Evolutionary conservation across 371 early-diverging fungal genomes (phyloP), one percentile per base, ranked within the genome.

Genomic region (Umbelopsis sp.): DNA sequence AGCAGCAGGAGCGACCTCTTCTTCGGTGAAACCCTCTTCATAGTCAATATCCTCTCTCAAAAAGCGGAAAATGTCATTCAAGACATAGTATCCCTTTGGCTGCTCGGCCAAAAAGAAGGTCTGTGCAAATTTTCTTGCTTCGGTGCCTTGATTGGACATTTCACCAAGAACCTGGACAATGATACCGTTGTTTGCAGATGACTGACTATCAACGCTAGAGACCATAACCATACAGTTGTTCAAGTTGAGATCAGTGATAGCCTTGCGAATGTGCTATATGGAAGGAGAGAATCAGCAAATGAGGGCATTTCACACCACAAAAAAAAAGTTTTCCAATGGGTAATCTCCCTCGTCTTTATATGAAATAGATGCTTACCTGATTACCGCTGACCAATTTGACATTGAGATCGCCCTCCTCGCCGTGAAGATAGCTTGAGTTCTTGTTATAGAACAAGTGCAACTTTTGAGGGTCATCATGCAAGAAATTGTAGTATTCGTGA

Each of bases 21-120:
- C 64, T 22, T 81, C 82, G 51, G 78, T 81, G 12, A 68, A 78
- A 18, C 82, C 69, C 22, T 82, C 81, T 68, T 85, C 86, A 68
- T 82, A 74, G 4, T 78, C 71, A 3, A 82, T 74, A 64, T 93
- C 94, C 32, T 97, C 97, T 77, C 92, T 92, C 69, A 97, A 76
- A 84, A 91, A 98, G 63, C 98, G 92, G 83, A 97, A 92, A 68
- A 98, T 95, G 77, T 97, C 97, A 77, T 97, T 97, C 77, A 93
- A 80, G 35, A 97, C 94, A 76, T 90, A 97, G 80, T 91, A 98
- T 16, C 97, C 97, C 65, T 88, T 89, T 24, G 92, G 92, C 76
- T 96, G 95, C 75, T 89, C 88, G 44, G 95, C 96, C 63, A 98
- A 81, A 74, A 96, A 92, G 81, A 98, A 97, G 37, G 97, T 96